Evolutionary conservation across 177 flowering plant genomes (phyloP).

Genomic region (Vitis hybrid): DNA sequence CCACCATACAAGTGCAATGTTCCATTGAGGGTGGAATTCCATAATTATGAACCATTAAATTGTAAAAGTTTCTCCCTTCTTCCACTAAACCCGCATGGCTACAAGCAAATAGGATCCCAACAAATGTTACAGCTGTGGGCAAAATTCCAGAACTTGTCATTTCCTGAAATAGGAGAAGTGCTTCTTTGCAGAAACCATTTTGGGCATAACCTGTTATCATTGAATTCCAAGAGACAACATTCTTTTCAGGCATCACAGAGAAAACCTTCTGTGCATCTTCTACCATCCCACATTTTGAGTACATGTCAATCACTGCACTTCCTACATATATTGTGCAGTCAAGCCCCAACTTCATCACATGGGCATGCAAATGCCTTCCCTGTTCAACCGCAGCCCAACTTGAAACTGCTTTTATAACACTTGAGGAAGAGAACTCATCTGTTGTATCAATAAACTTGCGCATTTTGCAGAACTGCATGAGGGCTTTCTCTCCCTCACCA

Average conservation of each 20-base stretch:
- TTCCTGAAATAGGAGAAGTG: constrained; percentile 25
- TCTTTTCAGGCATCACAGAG: constrained; percentile 17
- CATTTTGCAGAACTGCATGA: constrained; percentile 24
- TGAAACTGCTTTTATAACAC: constrained; percentile 24
- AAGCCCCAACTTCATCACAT: constrained; percentile 19
- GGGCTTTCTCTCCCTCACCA: constrained; percentile 27
- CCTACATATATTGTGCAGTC: constrained; percentile 19
- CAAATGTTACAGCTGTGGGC: constrained; percentile 30
- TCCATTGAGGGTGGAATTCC: constrained; percentile 28
- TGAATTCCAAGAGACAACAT: constrained; percentile 33
- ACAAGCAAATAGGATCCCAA: constrained; percentile 30
- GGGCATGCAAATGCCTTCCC: constrained; percentile 26
- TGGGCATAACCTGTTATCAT: constrained; percentile 30
- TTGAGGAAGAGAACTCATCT: constrained; percentile 28
- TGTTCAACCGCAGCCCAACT: constrained; percentile 17
- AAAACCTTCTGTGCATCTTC: constrained; percentile 27
- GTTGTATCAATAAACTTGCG: constrained; percentile 10
- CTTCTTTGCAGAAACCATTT: constrained; percentile 20
- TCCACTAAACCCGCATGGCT: constrained; percentile 27
- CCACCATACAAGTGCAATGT: constrained; percentile 33
- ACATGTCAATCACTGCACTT: constrained; percentile 31
- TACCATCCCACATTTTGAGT: constrained; percentile 28
- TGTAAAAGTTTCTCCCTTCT: constrained; percentile 21
- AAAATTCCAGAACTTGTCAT: constrained; percentile 18
- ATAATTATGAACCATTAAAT: constrained; percentile 19